Evolutionary conservation across 768 basidiomycete genomes (phyloP).

Genomic region (Lentinula sp.): DNA sequence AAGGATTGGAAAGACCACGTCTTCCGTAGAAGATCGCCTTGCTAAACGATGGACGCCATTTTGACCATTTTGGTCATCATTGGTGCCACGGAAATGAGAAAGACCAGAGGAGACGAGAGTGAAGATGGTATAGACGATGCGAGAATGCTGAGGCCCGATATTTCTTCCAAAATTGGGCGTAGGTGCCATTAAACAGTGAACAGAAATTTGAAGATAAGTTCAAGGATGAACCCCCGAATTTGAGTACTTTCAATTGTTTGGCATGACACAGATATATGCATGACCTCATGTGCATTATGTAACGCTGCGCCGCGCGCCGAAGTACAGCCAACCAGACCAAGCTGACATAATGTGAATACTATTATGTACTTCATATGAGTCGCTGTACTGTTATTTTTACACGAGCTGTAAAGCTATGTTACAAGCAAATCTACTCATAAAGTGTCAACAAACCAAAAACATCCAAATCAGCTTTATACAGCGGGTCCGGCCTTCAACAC

Average conservation of each 20-base stretch:
- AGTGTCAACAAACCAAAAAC: not conserved
- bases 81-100: not conserved
- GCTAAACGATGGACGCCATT: not conserved
- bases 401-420: not conserved
- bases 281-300: not conserved
- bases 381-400: not conserved
- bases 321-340: not conserved
- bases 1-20: slow-evolving; percentile 28
- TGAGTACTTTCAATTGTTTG: too few species aligned
- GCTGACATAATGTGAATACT: too few species aligned
- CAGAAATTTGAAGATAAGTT: not conserved
- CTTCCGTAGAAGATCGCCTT: not conserved
- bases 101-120: not conserved
- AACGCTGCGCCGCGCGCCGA: not conserved
- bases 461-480: slow-evolving; percentile 30
- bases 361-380: too few species aligned
- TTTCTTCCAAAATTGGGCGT: not conserved
- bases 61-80: not conserved
- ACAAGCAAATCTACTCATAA: not conserved
- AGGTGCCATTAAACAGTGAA: not conserved
- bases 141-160: not conserved
- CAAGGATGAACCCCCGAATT: not conserved
- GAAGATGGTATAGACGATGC: not conserved
- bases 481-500: slow-evolving; percentile 78
- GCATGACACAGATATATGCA: not conserved